These are phyloP conservation scores for Maudiozyma turicensis DNA, from an alignment of 805 yeast genomes.

Conservation along the genomic window DNA sequence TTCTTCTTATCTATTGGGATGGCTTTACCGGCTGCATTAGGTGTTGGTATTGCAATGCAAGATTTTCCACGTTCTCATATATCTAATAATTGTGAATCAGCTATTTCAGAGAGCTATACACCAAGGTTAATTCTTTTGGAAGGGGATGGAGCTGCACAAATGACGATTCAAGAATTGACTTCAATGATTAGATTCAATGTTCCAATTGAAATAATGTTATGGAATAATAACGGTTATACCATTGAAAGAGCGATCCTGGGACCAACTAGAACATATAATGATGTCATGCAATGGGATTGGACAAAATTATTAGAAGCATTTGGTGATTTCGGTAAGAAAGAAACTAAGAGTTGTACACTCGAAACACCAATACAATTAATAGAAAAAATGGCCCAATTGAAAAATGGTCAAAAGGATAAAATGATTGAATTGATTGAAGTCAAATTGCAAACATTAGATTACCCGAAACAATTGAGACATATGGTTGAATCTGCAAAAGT, in stretches of 20 bases:
- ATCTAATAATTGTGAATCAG: conserved; percentile 14
- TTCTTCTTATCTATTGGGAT: conserved; percentile 83
- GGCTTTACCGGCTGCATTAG: conserved; percentile 80
- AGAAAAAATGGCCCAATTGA: conserved; percentile 29
- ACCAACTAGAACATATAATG: conserved; percentile 66
- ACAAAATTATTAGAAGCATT: conserved; percentile 53
- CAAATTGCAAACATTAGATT: conserved; percentile 47
- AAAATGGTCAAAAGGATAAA: conserved; percentile 26
- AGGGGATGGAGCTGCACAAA: conserved; percentile 94
- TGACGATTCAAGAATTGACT: conserved; percentile 82
- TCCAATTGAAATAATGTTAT: conserved; percentile 58
- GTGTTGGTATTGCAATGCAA: conserved; percentile 63
- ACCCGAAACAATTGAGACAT: conserved; percentile 49
- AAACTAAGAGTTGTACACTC: conserved; percentile 29
- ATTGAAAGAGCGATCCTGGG: conserved; percentile 85
- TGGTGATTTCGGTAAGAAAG: conserved; percentile 38
- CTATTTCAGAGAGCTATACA: conserved; percentile 13
- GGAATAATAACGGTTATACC: conserved; percentile 84
- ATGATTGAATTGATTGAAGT: conserved; percentile 50
- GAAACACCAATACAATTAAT: conserved; percentile 33
- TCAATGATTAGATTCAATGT: conserved; percentile 50
- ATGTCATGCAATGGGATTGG: conserved; percentile 80
- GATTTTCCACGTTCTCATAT: conserved; percentile 35
- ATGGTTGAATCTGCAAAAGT: conserved; percentile 28
- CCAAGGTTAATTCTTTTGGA: conserved; percentile 63